Evolutionary conservation across 768 basidiomycete genomes (phyloP).

Genomic region (Infundibulicybe gibba): DNA sequence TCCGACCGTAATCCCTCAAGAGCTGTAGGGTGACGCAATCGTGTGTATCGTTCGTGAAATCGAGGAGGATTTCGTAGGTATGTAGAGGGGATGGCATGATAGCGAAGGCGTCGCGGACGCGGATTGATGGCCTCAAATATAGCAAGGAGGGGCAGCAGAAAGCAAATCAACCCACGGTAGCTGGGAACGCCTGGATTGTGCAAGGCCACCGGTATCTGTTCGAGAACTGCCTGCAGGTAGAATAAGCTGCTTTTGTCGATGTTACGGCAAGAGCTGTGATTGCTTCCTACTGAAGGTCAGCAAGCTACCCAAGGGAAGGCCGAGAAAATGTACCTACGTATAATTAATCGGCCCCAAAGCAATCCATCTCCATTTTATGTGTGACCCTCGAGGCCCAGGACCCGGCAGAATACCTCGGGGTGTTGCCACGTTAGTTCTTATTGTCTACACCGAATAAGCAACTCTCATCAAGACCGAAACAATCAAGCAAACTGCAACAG

Average conservation of each 20-base stretch:
- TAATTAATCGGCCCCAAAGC: too few relatives aligned
- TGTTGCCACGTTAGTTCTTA: too few relatives aligned
- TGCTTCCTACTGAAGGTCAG: too few relatives aligned
- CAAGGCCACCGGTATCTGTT: neutral
- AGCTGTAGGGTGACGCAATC: slow-evolving; percentile 63
- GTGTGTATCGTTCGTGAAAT: slow-evolving; percentile 67
- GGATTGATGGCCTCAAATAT: slow-evolving; percentile 13
- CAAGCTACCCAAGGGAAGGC: too few relatives aligned
- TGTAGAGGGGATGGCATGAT: slow-evolving; percentile 59
- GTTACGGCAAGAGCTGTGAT: slow-evolving; percentile 7
- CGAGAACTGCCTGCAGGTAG: slow-evolving; percentile 14
- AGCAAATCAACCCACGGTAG: slow-evolving; percentile 6
- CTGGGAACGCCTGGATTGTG: too few relatives aligned
- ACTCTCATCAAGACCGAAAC: too few relatives aligned
- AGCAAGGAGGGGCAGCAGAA: slow-evolving; percentile 12
- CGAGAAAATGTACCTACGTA: too few relatives aligned
- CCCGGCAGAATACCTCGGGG: too few relatives aligned
- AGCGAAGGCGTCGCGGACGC: slow-evolving; percentile 29
- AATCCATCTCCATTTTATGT: too few relatives aligned
- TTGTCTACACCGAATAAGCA: too few relatives aligned
- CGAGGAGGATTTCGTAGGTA: slow-evolving; percentile 62
- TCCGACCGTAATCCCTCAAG: slow-evolving; percentile 59
- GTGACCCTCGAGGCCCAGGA: too few relatives aligned
- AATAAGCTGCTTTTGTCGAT: slow-evolving; percentile 23
- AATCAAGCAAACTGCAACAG: neutral